phyloP scores from a whole-genome alignment of 2,329 filamentous ascomycete species.

The Didymella exigua region DNA sequence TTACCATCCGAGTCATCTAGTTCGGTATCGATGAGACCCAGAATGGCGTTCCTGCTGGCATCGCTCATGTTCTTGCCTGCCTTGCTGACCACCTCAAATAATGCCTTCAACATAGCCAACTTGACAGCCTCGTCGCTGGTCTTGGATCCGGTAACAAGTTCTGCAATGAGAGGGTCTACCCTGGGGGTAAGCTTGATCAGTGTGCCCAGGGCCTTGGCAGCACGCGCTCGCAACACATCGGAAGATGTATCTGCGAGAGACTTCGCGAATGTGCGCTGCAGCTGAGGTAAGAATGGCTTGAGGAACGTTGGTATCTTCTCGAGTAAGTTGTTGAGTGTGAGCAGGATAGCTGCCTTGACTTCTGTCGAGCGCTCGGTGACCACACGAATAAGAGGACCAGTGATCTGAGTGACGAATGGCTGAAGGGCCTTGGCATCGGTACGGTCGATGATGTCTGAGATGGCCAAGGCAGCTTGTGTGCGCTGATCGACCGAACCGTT shows the following conservation, averaged over 20 bases:
- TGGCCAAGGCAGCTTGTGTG: constrained; percentile 87
- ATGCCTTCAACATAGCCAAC: constrained; percentile 94
- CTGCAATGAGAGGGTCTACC: constrained; percentile 89
- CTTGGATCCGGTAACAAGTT: constrained; percentile 94
- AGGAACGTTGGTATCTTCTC: constrained; percentile 96
- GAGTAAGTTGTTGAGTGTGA: constrained; percentile 91
- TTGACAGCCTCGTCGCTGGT: constrained; percentile 85
- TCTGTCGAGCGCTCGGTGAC: constrained; percentile 96
- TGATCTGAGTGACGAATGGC: constrained; percentile 96
- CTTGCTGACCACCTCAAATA: constrained; percentile 96
- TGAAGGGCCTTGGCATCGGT: constrained; percentile 86
- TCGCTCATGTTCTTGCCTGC: constrained; percentile 96
- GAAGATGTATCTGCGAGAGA: constrained; percentile 92
- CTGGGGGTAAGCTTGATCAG: constrained; percentile 94
- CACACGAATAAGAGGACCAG: constrained; percentile 94
- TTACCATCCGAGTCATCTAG: constrained; percentile 72
- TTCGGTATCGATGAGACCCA: constrained; percentile 87
- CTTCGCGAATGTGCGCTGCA: constrained; percentile 96
- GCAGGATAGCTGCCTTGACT: constrained; percentile 91
- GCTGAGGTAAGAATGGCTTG: constrained; percentile 94
- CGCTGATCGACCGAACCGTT: constrained; percentile 93
- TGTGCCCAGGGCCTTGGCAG: constrained; percentile 91
- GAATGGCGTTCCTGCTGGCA: constrained; percentile 80
- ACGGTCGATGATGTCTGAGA: constrained; percentile 94
- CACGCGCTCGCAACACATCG: constrained; percentile 82